Conservation (phyloP, 306 rosid species). For the Acacia crassicarpa region DNA sequence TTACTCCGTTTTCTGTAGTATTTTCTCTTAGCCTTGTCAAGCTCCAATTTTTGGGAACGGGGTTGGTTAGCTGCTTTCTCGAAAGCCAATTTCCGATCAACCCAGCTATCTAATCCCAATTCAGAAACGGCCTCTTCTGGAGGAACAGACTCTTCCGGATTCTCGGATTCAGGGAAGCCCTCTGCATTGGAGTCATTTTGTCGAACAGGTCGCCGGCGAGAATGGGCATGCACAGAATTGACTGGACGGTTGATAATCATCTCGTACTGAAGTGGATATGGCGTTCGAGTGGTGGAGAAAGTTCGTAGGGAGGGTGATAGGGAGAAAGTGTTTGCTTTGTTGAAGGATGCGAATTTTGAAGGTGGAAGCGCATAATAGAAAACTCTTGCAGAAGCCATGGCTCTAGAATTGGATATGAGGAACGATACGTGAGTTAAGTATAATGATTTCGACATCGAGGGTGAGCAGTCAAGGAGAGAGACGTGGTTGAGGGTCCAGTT, state of each 20-base stretch:
- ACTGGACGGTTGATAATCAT: conserved; percentile 70
- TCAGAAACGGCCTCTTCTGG: conserved; percentile 45
- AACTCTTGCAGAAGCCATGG: conserved; percentile 34
- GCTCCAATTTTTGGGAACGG: conserved; percentile 36
- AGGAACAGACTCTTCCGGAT: conserved; percentile 30
- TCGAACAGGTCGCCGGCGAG: conserved; percentile 48
- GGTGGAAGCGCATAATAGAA: conserved; percentile 31
- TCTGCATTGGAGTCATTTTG: conserved; percentile 34
- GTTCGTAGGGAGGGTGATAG: conserved; percentile 23
- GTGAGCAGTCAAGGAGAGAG: neutral
- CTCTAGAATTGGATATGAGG: conserved; percentile 34
- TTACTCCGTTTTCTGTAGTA: conserved; percentile 74
- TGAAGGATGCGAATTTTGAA: conserved; percentile 28
- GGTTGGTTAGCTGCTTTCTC: conserved; percentile 31
- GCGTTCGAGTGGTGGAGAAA: conserved; percentile 57
- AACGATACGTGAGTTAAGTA: conserved; percentile 30
- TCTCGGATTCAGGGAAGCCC: conserved; percentile 29
- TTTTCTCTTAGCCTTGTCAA: conserved; percentile 80
- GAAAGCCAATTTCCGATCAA: conserved; percentile 53
- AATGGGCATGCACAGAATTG: conserved; percentile 40
- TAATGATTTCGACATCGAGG: conserved; percentile 46
- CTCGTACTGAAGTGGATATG: conserved; percentile 89
- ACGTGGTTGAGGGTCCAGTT: neutral
- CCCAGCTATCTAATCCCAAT: conserved; percentile 61
- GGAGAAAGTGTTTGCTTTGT: neutral